Base-by-base conservation (phyloP, 768 basidiomycete genomes). In the Hemileccinum impolitum region DNA sequence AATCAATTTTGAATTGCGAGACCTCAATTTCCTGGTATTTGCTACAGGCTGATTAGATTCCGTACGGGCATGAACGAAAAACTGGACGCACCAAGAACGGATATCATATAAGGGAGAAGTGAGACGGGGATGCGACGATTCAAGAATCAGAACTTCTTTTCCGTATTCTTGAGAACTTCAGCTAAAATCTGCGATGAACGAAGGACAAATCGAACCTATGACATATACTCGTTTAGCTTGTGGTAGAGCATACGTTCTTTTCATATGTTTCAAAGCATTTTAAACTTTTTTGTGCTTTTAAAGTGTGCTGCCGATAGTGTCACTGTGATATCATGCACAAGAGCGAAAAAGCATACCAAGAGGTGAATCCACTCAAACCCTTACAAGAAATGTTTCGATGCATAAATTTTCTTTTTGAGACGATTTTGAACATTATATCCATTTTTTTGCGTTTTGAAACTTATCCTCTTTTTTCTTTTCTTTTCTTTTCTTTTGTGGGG, bases 381-480 rank as follows among this genome's bases (percentile, higher is more conserved):
- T 18, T 13, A 43, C 28, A 40, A 39, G 19, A 15, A 30, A 35
- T 21, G 26, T 5, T 9, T 28, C 26, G 26, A n/a, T n/a, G n/a
- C n/a, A n/a, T n/a, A n/a, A n/a, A n/a, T n/a, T n/a, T n/a, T n/a
- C n/a, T n/a, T n/a, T n/a, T n/a, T 19, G 21, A 31, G 42, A 13
- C 13, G 14, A 1, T 39, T 55, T 48, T 23, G 14, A 25, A 30
- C 7, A 21, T 48, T 37, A 49, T 39, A 18, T 31, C 11, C 6
- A 34, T 49, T 44, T 54, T 45, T 55, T 40, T 5, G 18, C 18
- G 13, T 43, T 54, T 53, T 32, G 19, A 15, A 19, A 15, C 14
- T 26, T 40, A 11, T n/a, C 35, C 32, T 4, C 9, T 31, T 53
- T 52, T 53, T 39, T 52, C 50, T 42, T 17, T 17, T 30, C 10